phyloP scores from a whole-genome alignment of 805 yeast genomes.

The Wickerhamomyces rabaulensis region DNA sequence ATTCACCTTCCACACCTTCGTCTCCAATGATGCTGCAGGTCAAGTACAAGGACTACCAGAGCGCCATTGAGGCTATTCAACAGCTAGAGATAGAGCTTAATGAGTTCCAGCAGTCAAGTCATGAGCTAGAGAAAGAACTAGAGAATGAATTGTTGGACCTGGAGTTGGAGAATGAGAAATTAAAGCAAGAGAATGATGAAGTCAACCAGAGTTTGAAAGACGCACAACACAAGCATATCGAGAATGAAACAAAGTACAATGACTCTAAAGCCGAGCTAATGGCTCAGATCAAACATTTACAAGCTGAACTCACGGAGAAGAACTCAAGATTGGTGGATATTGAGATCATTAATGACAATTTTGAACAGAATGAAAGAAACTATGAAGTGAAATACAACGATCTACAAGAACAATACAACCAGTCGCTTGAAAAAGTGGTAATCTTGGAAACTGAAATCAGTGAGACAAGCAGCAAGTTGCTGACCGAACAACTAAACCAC shows the following conservation, averaged over 20 bases:
- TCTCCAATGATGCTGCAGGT: slow-evolving; percentile 10
- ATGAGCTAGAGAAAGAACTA: slow-evolving; percentile 39
- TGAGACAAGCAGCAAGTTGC: slow-evolving; percentile 22
- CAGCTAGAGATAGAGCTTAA: slow-evolving; percentile 36
- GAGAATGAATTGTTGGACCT: slow-evolving; percentile 35
- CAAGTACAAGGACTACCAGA: slow-evolving; percentile 23
- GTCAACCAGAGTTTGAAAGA: slow-evolving; percentile 22
- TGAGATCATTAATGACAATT: slow-evolving; percentile 38
- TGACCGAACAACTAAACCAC: slow-evolving; percentile 22
- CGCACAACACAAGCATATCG: slow-evolving; percentile 23
- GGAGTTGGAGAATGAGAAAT: slow-evolving; percentile 19
- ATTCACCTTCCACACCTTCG: neutral
- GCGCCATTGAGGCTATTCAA: slow-evolving; percentile 31
- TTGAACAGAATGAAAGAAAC: slow-evolving; percentile 37
- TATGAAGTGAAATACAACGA: slow-evolving; percentile 28
- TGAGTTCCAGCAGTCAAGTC: slow-evolving; percentile 38
- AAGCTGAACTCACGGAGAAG: slow-evolving; percentile 27
- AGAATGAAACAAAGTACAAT: slow-evolving; percentile 23
- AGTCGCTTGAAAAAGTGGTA: slow-evolving; percentile 32
- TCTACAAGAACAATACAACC: slow-evolving; percentile 30
- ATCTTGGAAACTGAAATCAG: slow-evolving; percentile 33
- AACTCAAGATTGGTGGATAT: slow-evolving; percentile 31
- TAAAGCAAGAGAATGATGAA: slow-evolving; percentile 15
- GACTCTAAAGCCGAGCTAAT: slow-evolving; percentile 16
- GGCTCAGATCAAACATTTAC: slow-evolving; percentile 20